phyloP scores from a whole-genome alignment of 768 basidiomycete species.

The Leccinum boreale region DNA sequence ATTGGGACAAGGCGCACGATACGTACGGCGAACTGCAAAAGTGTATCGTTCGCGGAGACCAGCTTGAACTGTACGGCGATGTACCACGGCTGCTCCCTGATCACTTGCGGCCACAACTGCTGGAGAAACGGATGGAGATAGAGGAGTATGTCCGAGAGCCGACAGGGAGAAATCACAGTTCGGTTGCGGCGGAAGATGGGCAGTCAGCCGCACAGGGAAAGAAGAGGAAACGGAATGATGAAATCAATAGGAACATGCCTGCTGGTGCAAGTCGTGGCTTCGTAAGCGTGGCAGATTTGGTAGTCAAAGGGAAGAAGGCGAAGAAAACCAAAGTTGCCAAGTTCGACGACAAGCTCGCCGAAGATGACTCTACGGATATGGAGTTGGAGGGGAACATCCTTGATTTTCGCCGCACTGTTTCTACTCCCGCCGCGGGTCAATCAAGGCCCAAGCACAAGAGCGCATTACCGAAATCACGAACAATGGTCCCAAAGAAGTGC shows the following conservation, averaged over 20 bases:
- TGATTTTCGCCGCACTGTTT: slow-evolving; percentile 48
- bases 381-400: slow-evolving; percentile 60
- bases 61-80: slow-evolving; percentile 91
- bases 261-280: slow-evolving; percentile 69
- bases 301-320: slow-evolving; percentile 53
- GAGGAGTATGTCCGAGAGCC: slow-evolving; percentile 63
- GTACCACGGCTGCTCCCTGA: slow-evolving; percentile 82
- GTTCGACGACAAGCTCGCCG: slow-evolving; percentile 48
- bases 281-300: slow-evolving; percentile 60
- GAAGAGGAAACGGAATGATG: slow-evolving; percentile 72
- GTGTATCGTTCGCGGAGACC: slow-evolving; percentile 78
- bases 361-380: slow-evolving; percentile 67
- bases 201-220: slow-evolving; percentile 33
- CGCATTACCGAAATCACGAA: slow-evolving; percentile 45
- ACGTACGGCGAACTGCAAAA: slow-evolving; percentile 88
- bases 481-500: slow-evolving; percentile 31
- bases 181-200: slow-evolving; percentile 22
- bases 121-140: slow-evolving; percentile 83
- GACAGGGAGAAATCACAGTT: slow-evolving; percentile 33
- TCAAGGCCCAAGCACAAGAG: slow-evolving; percentile 34
- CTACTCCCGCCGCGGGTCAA: slow-evolving; percentile 38
- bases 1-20: slow-evolving; percentile 84
- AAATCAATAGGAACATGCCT: slow-evolving; percentile 69
- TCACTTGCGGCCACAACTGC: slow-evolving; percentile 67
- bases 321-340: slow-evolving; percentile 38